Conservation (phyloP, 768 basidiomycete genomes). For the Polyporus arcularius region DNA sequence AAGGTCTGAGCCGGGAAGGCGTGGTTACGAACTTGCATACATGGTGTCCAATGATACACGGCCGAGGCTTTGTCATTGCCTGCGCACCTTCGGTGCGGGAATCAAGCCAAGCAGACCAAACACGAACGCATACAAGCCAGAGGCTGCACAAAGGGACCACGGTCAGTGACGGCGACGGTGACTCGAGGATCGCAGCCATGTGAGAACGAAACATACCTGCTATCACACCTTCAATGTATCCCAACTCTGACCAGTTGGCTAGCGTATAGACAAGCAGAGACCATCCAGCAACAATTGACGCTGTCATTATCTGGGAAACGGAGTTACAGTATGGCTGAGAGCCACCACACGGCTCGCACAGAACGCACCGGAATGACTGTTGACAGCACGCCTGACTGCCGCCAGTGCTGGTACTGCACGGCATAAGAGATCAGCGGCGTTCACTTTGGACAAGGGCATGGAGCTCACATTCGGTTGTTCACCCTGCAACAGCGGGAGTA, state of each 20-base stretch:
- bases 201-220: conserved; percentile 47
- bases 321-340: background rate
- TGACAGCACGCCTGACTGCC: conserved; percentile 67
- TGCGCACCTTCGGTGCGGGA: conserved; percentile 60
- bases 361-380: conserved; percentile 58
- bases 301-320: conserved; percentile 51
- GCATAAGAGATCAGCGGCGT: background rate
- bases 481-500: conserved; percentile 67
- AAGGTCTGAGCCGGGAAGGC: too few relatives aligned
- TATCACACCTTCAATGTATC: conserved; percentile 61
- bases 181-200: background rate
- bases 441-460: background rate
- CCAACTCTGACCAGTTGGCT: conserved; percentile 66
- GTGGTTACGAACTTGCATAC: background rate
- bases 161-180: background rate
- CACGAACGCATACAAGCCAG: conserved; percentile 64
- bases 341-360: background rate
- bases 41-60: conserved; percentile 6
- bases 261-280: conserved; percentile 60
- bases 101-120: conserved; percentile 79
- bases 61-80: conserved; percentile 25
- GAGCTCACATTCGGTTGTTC: conserved; percentile 65
- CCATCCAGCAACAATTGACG: conserved; percentile 72
- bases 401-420: conserved; percentile 71
- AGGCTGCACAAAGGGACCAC: conserved; percentile 42